Conservation (phyloP, 306 rosid species). For the Rosa chinensis region DNA sequence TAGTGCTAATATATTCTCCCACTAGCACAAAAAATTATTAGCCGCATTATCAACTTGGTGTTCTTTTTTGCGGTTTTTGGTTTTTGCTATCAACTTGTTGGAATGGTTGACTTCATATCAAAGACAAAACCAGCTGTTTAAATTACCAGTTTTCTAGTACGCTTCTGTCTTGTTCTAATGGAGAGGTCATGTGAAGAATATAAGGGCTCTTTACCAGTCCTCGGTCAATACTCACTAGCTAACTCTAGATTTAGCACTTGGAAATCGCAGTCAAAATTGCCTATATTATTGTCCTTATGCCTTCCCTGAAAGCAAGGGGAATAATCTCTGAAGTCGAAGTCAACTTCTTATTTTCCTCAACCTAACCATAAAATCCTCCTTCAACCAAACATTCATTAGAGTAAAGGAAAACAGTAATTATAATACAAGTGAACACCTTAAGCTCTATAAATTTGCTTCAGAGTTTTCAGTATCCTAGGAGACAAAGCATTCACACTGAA, state of each 20-base stretch:
- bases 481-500: background rate
- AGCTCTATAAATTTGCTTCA: background rate
- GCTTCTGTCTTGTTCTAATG: background rate
- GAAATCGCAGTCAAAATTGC: background rate
- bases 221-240: background rate
- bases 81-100: background rate
- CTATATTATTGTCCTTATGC: background rate
- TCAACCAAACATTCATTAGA: background rate
- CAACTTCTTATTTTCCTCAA: background rate
- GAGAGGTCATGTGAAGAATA: background rate
- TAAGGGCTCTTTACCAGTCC: background rate
- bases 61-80: background rate
- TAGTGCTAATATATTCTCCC: background rate
- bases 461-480: background rate
- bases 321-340: background rate
- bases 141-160: background rate
- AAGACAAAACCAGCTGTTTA: background rate
- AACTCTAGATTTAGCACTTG: background rate
- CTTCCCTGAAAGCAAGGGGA: background rate
- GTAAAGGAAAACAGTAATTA: background rate
- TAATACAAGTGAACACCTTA: background rate
- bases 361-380: background rate
- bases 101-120: conserved; percentile 1
- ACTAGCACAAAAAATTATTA: background rate
- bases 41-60: background rate